A percentile compares a stretch with the other conserved stretches of the same genome.
Conservation (phyloP, 1,139 yeast genomes). For the Chernovozyma sophiae-reginae region DNA sequence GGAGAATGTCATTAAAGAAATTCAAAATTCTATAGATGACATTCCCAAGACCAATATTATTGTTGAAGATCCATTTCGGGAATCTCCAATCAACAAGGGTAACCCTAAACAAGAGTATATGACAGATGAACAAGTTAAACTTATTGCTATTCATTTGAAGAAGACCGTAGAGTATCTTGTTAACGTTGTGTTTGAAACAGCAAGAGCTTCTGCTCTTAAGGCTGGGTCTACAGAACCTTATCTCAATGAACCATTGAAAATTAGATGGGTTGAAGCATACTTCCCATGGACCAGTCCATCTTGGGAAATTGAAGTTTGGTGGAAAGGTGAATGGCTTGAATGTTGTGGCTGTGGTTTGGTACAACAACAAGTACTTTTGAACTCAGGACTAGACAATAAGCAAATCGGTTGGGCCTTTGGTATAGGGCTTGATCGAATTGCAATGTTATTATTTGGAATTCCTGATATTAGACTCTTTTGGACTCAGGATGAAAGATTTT, state of each 20-base stretch:
- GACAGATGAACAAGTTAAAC: conserved; percentile 62
- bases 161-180: conserved; percentile 81
- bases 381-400: conserved; percentile 62
- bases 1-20: conserved; percentile 33
- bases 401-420: conserved; percentile 97
- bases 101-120: conserved; percentile 83
- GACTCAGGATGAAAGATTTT: conserved; percentile 79
- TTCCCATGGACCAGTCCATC: conserved; percentile 99
- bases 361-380: conserved; percentile 68
- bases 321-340: conserved; percentile 98
- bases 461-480: conserved; percentile 95
- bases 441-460: conserved; percentile 90
- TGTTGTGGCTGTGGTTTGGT: conserved; percentile 97
- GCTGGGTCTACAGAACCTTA: conserved; percentile 64
- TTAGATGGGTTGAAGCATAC: conserved; percentile 93
- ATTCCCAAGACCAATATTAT: conserved; percentile 67
- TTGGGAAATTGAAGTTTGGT: conserved; percentile 98
- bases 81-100: conserved; percentile 43
- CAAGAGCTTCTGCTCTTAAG: conserved; percentile 60
- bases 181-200: conserved; percentile 76
- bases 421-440: conserved; percentile 89
- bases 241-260: conserved; percentile 70
- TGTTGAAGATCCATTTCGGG: conserved; percentile 67
- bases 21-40: conserved; percentile 54
- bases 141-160: conserved; percentile 75